A percentile compares a stretch with the other conserved stretches of the same genome.
These are phyloP conservation scores for Paxillus involutus DNA, from an alignment of 768 basidiomycete genomes.

Conservation along the genomic window DNA sequence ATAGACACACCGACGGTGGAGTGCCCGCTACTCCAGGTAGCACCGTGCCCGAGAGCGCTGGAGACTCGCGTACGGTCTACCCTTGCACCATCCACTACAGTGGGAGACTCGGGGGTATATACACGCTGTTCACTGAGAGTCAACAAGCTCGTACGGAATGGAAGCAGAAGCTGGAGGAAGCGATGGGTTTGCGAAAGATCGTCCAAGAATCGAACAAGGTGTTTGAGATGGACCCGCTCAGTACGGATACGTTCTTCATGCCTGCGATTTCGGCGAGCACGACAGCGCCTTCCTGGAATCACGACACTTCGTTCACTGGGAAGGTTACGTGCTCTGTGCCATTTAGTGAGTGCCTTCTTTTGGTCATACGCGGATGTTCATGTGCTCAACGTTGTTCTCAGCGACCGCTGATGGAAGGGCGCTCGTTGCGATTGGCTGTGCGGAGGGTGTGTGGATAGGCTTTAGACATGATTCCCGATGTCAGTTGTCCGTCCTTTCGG, in stretches of 20 bases:
- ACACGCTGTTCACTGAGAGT: slow-evolving; percentile 86
- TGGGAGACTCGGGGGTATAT: slow-evolving; percentile 82
- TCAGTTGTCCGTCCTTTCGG: slow-evolving; percentile 27
- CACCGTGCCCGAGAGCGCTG: slow-evolving; percentile 37
- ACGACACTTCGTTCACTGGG: slow-evolving; percentile 71
- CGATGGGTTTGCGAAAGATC: slow-evolving; percentile 77
- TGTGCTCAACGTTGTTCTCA: slow-evolving; percentile 30
- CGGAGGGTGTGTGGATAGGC: slow-evolving; percentile 95
- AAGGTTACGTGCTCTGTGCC: slow-evolving; percentile 96
- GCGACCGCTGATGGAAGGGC: slow-evolving; percentile 82
- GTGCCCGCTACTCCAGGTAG: slow-evolving; percentile 27
- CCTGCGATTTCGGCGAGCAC: slow-evolving; percentile 57
- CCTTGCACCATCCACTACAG: slow-evolving; percentile 90
- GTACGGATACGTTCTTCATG: slow-evolving; percentile 83
- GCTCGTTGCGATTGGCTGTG: slow-evolving; percentile 91
- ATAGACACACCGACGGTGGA: slow-evolving; percentile 31
- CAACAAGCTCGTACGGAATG: slow-evolving; percentile 76
- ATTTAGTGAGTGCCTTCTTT: slow-evolving; percentile 56
- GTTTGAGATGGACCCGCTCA: slow-evolving; percentile 90
- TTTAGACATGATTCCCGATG: slow-evolving; percentile 86
- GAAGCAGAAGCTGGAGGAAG: slow-evolving; percentile 88
- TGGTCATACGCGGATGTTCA: neutral
- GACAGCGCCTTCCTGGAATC: slow-evolving; percentile 54
- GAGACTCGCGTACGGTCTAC: slow-evolving; percentile 75
- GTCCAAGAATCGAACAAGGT: slow-evolving; percentile 94